Conservation (phyloP, 2,329 filamentous ascomycete genomes). For the Fonsecaea pugnacius region DNA sequence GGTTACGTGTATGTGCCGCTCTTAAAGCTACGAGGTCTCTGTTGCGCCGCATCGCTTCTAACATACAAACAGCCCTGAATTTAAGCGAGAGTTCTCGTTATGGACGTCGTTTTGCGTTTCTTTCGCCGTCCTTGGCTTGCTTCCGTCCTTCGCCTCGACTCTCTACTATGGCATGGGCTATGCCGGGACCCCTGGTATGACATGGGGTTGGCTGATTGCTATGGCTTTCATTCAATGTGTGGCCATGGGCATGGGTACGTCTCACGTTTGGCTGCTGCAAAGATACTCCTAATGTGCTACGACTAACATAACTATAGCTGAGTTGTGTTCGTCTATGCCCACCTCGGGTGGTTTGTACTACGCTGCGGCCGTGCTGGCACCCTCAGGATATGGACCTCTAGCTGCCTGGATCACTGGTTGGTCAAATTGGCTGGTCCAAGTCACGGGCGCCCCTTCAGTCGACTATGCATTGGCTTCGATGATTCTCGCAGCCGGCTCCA, state of each 20-base stretch:
- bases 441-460: conserved; percentile 69
- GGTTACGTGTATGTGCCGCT: conserved; percentile 59
- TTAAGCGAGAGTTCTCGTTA: conserved; percentile 72
- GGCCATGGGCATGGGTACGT: conserved; percentile 61
- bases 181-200: conserved; percentile 65
- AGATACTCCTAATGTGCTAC: neutral
- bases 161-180: conserved; percentile 71
- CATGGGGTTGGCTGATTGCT: conserved; percentile 75
- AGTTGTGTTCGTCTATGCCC: conserved; percentile 74
- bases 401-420: conserved; percentile 72
- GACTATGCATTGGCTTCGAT: conserved; percentile 70
- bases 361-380: conserved; percentile 71
- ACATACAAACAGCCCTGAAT: conserved; percentile 59
- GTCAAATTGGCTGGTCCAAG: conserved; percentile 71
- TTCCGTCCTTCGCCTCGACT: conserved; percentile 73
- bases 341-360: conserved; percentile 75
- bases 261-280: neutral
- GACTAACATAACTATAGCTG: conserved; percentile 55
- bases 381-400: conserved; percentile 67
- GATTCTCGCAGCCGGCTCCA: conserved; percentile 72
- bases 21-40: conserved; percentile 35
- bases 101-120: conserved; percentile 77
- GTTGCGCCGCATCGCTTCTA: neutral
- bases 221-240: conserved; percentile 74
- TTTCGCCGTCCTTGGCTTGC: conserved; percentile 71